phyloP scores from a whole-genome alignment of 306 rosid genomes.

The Benincasa hispida region DNA sequence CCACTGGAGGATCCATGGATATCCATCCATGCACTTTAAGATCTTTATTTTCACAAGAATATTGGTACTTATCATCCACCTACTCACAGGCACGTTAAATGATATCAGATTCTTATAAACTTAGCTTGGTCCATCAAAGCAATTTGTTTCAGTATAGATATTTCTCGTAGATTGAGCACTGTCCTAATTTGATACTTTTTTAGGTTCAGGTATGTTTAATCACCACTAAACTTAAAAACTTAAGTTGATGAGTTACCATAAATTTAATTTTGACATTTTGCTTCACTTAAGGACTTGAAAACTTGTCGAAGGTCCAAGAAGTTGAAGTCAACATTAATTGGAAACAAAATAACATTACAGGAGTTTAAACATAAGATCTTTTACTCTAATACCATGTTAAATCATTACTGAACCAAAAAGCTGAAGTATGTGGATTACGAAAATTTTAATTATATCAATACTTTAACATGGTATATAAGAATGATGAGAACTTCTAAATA shows the following conservation, averaged over 20 bases:
- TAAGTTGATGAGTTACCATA: no score
- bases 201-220: background rate
- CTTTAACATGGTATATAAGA: background rate
- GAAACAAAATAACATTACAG: no score
- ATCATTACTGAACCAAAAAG: no score
- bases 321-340: no score
- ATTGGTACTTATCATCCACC: slow-evolving; percentile 43
- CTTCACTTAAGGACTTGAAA: no score
- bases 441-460: no score
- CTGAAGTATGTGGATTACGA: no score
- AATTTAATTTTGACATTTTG: no score
- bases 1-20: slow-evolving; percentile 23
- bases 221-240: no score
- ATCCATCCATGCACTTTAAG: slow-evolving; percentile 35
- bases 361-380: no score
- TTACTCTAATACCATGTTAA: no score
- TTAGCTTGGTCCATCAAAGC: background rate
- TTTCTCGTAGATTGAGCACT: background rate
- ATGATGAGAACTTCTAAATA: background rate
- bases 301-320: no score
- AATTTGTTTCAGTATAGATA: background rate
- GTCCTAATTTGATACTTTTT: background rate
- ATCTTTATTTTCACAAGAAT: slow-evolving; percentile 36
- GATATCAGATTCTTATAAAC: background rate
- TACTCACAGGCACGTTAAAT: background rate